Base-by-base conservation (phyloP, 108 stramenopile species). In the Asterionellopsis glacialis region DNA sequence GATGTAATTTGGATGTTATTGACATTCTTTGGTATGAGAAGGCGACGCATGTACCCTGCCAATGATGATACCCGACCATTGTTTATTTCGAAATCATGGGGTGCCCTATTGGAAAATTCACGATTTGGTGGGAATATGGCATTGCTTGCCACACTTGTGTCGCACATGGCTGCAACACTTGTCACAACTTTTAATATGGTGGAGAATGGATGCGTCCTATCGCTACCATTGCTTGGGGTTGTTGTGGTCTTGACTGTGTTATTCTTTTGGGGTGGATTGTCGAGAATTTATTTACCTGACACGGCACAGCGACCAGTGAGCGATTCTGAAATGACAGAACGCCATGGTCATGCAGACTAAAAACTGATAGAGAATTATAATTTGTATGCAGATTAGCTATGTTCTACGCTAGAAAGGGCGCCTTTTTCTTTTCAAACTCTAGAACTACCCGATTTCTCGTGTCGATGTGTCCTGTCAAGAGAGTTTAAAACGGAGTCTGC, bases 1-100 rank as follows among this genome's bases (percentile, higher is more conserved):
- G 91, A 93, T 57, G 57, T 93, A 10, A 64, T 93, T 57, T 89
- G 81, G 83, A 93, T 93, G 88, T 72, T 82, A 59, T 75, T 85
- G 40, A 80, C 81, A 5, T 93, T 93, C 55, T 93, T 76, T 59
- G 91, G 91, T 1, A 85, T 93, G 78, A 69, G 91, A 45, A 67
- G 88, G 70, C 76, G 84, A 27, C 47, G 74, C 23, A 73, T 81
- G 21, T 33, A 33, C 7, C 33, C 33, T 5, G 33, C 33, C 33
- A 73, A 69, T 41, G 76, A 58, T 11, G 72, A 75, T 21, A 21
- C 41, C 68, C 28, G 54, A 66, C 33, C 64, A 60, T 14, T 39
- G 45, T 38, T 41, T 57, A 15, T 57, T 57, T 25, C 56, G 65
- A 48, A 33, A 27, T 0, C 59, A 69, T 65, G 22, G 22, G 81